Conservation (phyloP, 768 basidiomycete genomes). For the Tulasnella sp. region DNA sequence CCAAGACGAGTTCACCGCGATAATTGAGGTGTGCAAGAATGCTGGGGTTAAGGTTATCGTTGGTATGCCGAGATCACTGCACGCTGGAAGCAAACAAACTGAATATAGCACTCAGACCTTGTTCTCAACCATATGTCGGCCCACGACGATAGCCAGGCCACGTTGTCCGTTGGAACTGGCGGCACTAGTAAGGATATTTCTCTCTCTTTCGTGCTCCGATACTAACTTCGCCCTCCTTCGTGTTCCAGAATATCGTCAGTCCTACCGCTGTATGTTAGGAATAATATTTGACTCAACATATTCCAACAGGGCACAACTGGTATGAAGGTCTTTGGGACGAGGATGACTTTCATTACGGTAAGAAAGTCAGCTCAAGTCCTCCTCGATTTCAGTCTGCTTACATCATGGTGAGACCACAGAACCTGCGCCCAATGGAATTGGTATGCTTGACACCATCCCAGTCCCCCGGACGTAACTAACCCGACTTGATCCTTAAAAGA, state of each 20-base stretch:
- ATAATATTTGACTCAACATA: too few species aligned
- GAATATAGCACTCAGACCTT: too few species aligned
- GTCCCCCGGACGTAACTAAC: not conserved
- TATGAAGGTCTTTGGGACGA: constrained; percentile 21
- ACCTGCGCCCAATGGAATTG: not conserved
- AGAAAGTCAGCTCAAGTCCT: not conserved
- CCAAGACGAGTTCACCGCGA: constrained; percentile 11
- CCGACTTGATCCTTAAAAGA: not conserved
- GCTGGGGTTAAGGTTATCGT: constrained; percentile 17
- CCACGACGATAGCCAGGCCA: constrained; percentile 13
- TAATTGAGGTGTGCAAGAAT: constrained; percentile 16
- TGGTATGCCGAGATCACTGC: too few species aligned
- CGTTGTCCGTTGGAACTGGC: too few species aligned
- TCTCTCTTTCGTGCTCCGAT: too few species aligned
- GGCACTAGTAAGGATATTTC: too few species aligned
- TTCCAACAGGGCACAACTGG: constrained; percentile 15
- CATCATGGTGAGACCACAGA: too few species aligned
- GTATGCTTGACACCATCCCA: not conserved
- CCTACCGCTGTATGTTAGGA: too few species aligned
- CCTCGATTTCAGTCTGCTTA: not conserved
- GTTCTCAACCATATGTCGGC: constrained; percentile 24
- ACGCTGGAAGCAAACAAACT: too few species aligned
- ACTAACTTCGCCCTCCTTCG: too few species aligned
- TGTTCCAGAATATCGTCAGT: too few species aligned
- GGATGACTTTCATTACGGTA: constrained; percentile 19